These are phyloP conservation scores for Baorangia bicolor DNA, from an alignment of 768 basidiomycete species.

Conservation along the genomic window DNA sequence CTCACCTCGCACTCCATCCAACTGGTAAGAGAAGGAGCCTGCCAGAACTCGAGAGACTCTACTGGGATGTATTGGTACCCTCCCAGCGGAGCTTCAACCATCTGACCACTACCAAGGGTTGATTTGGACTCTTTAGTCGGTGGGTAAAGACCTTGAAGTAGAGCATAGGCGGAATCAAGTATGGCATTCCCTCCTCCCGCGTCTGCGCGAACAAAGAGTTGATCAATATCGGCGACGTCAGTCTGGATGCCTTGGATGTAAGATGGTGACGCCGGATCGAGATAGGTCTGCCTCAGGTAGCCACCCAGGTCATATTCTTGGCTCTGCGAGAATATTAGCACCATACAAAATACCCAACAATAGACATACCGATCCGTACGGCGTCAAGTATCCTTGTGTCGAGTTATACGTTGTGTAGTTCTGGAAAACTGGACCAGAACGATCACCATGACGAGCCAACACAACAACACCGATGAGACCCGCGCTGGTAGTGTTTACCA, in stretches of 20 bases:
- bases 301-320: slow-evolving; percentile 66
- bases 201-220: slow-evolving; percentile 76
- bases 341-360: not conserved
- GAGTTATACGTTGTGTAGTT: slow-evolving; percentile 70
- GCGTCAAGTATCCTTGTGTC: slow-evolving; percentile 63
- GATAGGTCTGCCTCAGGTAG: slow-evolving; percentile 60
- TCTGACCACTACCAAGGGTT: slow-evolving; percentile 70
- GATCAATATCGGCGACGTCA: slow-evolving; percentile 64
- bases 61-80: slow-evolving; percentile 83
- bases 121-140: slow-evolving; percentile 64
- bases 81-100: slow-evolving; percentile 70
- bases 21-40: slow-evolving; percentile 66
- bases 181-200: slow-evolving; percentile 77
- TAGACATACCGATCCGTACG: slow-evolving; percentile 63
- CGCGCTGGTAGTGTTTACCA: slow-evolving; percentile 26
- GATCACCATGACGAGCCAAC: slow-evolving; percentile 76
- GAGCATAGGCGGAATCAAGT: slow-evolving; percentile 79
- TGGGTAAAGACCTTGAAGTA: slow-evolving; percentile 84
- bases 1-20: slow-evolving; percentile 63
- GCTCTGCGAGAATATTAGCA: slow-evolving; percentile 4
- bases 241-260: slow-evolving; percentile 66
- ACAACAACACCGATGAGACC: slow-evolving; percentile 69
- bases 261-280: slow-evolving; percentile 58
- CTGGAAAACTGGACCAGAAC: slow-evolving; percentile 58
- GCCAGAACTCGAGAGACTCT: slow-evolving; percentile 55